Base-by-base conservation (phyloP, 306 rosid species). In the Cicer arietinum region DNA sequence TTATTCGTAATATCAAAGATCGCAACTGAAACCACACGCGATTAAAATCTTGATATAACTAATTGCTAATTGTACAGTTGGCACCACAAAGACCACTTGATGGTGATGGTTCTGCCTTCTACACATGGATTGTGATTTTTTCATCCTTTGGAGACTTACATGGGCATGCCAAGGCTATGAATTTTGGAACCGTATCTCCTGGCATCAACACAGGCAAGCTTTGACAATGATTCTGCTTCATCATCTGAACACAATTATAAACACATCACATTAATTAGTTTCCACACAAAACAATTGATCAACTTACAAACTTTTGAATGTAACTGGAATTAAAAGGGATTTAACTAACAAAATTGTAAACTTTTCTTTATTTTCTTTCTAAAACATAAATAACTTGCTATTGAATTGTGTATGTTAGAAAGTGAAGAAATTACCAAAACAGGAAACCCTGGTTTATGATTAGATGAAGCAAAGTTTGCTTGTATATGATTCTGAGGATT, bases 171-270 rank as follows among this genome's bases (percentile, higher is more conserved):
- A 86, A 5, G 10, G 90, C 97, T 62, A 91, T 80, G 88, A 91
- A 91, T 77, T 61, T 91, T 9, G 97, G 97, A 10, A 91, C 81
- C 16, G 74, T 76, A 44, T 91, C 97, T 40, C 97, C 97, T 7
- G 97, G 97, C 97, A 91, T 91, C 88, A 88, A 14, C 71, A 91
- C 97, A 0, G 94, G 78, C 59, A 89, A 59, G 76, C 91, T 88
- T 72, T 25, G 52, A 8, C 4, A 30, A 14, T 67, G 46, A 10
- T 60, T 65, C 60, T 60, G 77, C 67, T 88, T 77, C 69, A 20
- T 71, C 84, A 69, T 80, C 94, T 89, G 72, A 51, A 40, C 52
- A 83, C 51, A 68, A 14, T 12, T 69, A 81, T 43, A 67, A 71
- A 65, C 9, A 44, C 10, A 66, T 6, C 30, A n/a, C 70, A 70